phyloP scores from a whole-genome alignment of 2,329 filamentous ascomycete species.

The Alternaria sp. region DNA sequence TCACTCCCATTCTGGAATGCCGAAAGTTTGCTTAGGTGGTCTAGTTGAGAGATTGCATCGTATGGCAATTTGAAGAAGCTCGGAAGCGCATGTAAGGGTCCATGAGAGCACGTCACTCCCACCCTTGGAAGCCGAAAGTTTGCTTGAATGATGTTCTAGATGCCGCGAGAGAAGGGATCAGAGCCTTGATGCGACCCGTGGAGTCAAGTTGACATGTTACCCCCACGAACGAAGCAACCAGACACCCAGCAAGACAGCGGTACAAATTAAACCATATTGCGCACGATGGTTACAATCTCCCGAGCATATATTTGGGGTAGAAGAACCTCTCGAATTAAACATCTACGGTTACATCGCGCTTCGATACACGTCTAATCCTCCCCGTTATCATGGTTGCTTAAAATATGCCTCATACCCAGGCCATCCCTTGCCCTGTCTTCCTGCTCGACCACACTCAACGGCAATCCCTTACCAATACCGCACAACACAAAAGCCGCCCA shows the following conservation, averaged over 20 bases:
- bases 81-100: background rate
- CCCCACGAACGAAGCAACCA: background rate
- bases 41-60: no score
- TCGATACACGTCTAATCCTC: background rate
- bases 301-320: background rate
- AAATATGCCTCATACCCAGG: conserved; percentile 49
- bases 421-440: conserved; percentile 69
- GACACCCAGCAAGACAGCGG: background rate
- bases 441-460: conserved; percentile 67
- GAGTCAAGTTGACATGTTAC: background rate
- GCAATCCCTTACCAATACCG: conserved; percentile 71
- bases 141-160: background rate
- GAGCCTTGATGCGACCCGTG: background rate
- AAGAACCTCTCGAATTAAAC: background rate
- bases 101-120: background rate
- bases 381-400: background rate
- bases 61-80: background rate
- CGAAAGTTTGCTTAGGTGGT: background rate
- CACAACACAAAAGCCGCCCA: conserved; percentile 86
- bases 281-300: background rate
- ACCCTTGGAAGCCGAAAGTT: background rate
- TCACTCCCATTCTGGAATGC: background rate
- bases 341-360: background rate
- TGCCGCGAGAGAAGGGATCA: background rate
- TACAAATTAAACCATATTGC: background rate